Base-by-base conservation (phyloP, 345 rosid genomes). In the Nasturtium officinale region DNA sequence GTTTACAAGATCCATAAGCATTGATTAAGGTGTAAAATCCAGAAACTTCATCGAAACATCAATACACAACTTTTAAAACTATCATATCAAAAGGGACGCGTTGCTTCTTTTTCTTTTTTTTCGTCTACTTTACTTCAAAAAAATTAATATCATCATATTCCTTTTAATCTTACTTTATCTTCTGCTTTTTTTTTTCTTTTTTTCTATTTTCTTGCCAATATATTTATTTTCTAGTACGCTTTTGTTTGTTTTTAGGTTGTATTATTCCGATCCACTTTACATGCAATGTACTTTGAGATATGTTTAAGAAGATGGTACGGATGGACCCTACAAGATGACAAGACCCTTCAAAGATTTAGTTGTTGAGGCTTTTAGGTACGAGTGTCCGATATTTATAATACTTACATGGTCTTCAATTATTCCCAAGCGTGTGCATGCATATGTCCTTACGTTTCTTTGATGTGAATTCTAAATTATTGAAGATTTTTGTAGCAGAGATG, bases 341-440 rank as follows among this genome's bases (percentile, higher is more conserved):
- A 76, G 70, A 45, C 70, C 26, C 59, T 76, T 8, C 12, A 55
- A 63, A 45, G 75, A 46, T 76, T 59, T 69, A 20, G 64, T 75
- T 67, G 69, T 75, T 75, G 73, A 75, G 72, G 61, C 17, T 28
- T 61, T 16, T 40, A 42, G 17, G 29, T 48, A 57, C 40, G 63
- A 67, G 40, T 32, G 21, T 51, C 29, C 61, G 9, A 38, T 61
- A 35, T 17, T 65, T 50, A 59, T 58, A 33, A 48, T 58, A 59
- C 55, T 53, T 54, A 32, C 38, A 60, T 50, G 23, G 42, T 67
- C 73, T 60, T 75, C 45, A 67, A 75, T 67, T 60, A 61, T 68
- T 75, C 30, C 63, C 74, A 75, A 75, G 74, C 79, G 79, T 75
- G 79, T 67, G 79, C 79, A 75, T 75, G 79, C 79, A 75, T 73